Conservation (phyloP, 768 basidiomycete genomes). For the Boletus rufocinnamomeus region DNA sequence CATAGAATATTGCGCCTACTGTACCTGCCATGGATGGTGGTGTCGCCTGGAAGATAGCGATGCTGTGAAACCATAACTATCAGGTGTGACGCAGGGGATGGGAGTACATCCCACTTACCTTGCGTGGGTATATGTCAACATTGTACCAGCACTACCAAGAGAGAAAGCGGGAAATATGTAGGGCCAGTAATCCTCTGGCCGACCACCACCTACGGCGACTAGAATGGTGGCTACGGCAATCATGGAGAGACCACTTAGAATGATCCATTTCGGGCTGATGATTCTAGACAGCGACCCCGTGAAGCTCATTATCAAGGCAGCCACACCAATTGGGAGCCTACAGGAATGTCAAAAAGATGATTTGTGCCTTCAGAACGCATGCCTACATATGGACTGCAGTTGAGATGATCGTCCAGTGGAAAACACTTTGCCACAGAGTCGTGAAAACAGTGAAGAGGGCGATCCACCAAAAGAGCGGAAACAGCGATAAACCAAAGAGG, state of each 20-base stretch:
- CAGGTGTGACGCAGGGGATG: background rate
- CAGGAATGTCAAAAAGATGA: slow-evolving; percentile 4
- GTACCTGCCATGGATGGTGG: slow-evolving; percentile 53
- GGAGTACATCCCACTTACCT: slow-evolving; percentile 37
- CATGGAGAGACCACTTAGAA: slow-evolving; percentile 43
- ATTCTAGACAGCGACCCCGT: slow-evolving; percentile 42
- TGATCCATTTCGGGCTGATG: slow-evolving; percentile 46
- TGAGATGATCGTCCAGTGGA: slow-evolving; percentile 43
- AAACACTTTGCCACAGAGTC: slow-evolving; percentile 44
- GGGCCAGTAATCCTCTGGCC: slow-evolving; percentile 45
- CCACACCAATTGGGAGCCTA: slow-evolving; percentile 45
- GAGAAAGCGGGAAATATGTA: slow-evolving; percentile 51
- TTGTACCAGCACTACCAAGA: slow-evolving; percentile 48
- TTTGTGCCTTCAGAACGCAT: background rate
- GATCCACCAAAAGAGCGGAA: slow-evolving; percentile 46
- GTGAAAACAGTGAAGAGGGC: slow-evolving; percentile 37
- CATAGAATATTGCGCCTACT: slow-evolving; percentile 58
- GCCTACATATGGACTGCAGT: slow-evolving; percentile 43
- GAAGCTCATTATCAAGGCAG: slow-evolving; percentile 40
- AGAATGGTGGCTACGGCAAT: slow-evolving; percentile 42
- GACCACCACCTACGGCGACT: slow-evolving; percentile 44
- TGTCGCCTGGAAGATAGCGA: slow-evolving; percentile 51
- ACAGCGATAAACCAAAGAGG: slow-evolving; percentile 38
- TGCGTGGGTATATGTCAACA: slow-evolving; percentile 47
- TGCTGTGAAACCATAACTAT: slow-evolving; percentile 31